These are phyloP conservation scores for Erigeron canadensis DNA, from an alignment of 129 eudicot species.

Conservation along the genomic window DNA sequence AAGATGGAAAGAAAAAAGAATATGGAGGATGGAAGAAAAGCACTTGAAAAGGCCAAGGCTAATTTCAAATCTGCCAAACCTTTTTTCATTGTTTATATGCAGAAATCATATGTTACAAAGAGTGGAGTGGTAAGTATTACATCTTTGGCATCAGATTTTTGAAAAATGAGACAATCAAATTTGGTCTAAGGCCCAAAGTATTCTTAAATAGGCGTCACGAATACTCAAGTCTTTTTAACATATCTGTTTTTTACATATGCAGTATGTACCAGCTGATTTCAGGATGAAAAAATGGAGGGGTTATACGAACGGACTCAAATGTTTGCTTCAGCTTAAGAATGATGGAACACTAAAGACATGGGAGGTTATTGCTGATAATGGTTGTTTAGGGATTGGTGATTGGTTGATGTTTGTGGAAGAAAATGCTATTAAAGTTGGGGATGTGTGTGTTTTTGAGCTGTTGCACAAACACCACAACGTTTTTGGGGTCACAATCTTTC, in stretches of 20 bases:
- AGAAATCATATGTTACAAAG: not conserved
- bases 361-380: not conserved
- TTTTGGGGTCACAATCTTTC: constrained; percentile 22
- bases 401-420: constrained; percentile 31
- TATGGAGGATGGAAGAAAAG: not conserved
- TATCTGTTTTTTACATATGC: not conserved
- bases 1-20: not conserved
- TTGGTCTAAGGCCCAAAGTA: not conserved
- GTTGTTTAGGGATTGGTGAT: not conserved
- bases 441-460: constrained; percentile 25
- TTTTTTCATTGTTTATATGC: constrained; percentile 22
- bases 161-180: not conserved
- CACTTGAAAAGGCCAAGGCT: constrained; percentile 21
- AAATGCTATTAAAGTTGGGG: constrained; percentile 26
- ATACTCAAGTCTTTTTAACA: not conserved
- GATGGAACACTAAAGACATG: constrained; percentile 16
- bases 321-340: constrained; percentile 17
- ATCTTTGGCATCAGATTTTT: not conserved
- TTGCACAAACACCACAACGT: constrained; percentile 14
- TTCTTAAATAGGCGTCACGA: not conserved
- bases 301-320: not conserved
- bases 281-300: constrained; percentile 13
- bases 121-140: constrained; percentile 23
- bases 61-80: constrained; percentile 25
- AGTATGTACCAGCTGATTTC: not conserved